phyloP scores from a whole-genome alignment of 2,329 filamentous ascomycete genomes.

The Pseudogymnoascus sp. region DNA sequence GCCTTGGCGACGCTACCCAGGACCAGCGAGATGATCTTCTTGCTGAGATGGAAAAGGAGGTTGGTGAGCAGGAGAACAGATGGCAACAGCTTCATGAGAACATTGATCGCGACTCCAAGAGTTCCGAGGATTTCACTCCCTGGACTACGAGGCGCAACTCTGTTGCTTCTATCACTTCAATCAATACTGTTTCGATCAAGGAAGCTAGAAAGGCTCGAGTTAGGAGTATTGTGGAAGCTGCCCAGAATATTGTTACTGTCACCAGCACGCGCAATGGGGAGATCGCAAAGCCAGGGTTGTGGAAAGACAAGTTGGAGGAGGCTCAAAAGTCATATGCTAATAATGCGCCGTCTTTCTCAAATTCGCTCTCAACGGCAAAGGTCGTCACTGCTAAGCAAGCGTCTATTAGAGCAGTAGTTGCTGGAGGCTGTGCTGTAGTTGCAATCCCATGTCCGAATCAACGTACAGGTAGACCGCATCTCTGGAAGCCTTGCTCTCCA shows the following conservation, averaged over 20 bases:
- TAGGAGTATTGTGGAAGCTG: not conserved
- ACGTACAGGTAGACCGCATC: not conserved
- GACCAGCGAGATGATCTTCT: constrained; percentile 34
- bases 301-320: constrained; percentile 7
- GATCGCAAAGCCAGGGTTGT: not conserved
- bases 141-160: constrained; percentile 3
- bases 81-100: constrained; percentile 54
- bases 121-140: not conserved
- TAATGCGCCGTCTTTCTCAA: not conserved
- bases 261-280: not conserved
- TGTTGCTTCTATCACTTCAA: not conserved
- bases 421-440: not conserved
- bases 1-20: not conserved
- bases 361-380: not conserved
- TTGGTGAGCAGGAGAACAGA: constrained; percentile 52
- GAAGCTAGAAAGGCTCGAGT: not conserved
- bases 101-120: constrained; percentile 33
- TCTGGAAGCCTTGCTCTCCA: not conserved
- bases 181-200: not conserved
- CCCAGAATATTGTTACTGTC: not conserved
- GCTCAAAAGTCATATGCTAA: not conserved
- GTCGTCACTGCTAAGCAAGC: not conserved
- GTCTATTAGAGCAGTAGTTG: constrained; percentile 6
- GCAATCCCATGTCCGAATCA: not conserved
- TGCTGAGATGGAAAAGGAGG: constrained; percentile 54